These are phyloP conservation scores for Helminthosporium solani DNA, from an alignment of 2,329 filamentous ascomycete species.

Conservation along the genomic window DNA sequence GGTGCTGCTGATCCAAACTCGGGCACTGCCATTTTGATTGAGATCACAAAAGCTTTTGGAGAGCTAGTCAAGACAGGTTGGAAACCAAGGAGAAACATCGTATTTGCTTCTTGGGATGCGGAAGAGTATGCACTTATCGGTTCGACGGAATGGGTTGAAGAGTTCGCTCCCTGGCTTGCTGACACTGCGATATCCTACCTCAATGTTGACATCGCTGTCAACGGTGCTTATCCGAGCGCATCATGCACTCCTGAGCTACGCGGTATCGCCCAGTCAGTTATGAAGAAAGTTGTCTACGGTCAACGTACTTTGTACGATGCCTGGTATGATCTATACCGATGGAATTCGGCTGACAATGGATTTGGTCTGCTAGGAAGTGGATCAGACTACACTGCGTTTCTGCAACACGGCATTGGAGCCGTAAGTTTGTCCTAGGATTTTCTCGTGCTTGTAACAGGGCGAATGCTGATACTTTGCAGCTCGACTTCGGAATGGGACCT, in stretches of 20 bases:
- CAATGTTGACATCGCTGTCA: slow-evolving; percentile 47
- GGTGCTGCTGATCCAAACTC: slow-evolving; percentile 46
- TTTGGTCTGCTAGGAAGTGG: slow-evolving; percentile 43
- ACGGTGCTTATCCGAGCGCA: slow-evolving; percentile 36
- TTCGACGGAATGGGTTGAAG: slow-evolving; percentile 47
- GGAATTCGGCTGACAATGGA: slow-evolving; percentile 19
- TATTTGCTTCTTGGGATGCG: slow-evolving; percentile 31
- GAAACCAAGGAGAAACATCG: slow-evolving; percentile 49
- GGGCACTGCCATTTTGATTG: slow-evolving; percentile 47
- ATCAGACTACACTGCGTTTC: slow-evolving; percentile 45
- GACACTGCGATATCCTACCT: slow-evolving; percentile 43
- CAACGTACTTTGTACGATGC: slow-evolving; percentile 43
- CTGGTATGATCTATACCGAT: slow-evolving; percentile 26
- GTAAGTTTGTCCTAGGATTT: neutral
- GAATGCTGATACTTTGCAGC: neutral
- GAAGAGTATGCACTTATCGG: slow-evolving; percentile 23
- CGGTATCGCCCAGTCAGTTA: slow-evolving; percentile 22
- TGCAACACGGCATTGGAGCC: slow-evolving; percentile 40
- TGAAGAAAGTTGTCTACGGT: slow-evolving; percentile 36
- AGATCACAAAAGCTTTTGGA: slow-evolving; percentile 48
- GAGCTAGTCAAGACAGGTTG: slow-evolving; percentile 46
- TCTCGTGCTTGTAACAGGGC: neutral
- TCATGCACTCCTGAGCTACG: slow-evolving; percentile 35
- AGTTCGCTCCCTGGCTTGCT: slow-evolving; percentile 44
- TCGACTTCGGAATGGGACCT: slow-evolving; percentile 39